A percentile compares a stretch with the other conserved stretches of the same genome.
These are phyloP conservation scores for Prorocentrum cordatum DNA, from an alignment of 169 alveolate genomes.

Conservation along the genomic window DNA sequence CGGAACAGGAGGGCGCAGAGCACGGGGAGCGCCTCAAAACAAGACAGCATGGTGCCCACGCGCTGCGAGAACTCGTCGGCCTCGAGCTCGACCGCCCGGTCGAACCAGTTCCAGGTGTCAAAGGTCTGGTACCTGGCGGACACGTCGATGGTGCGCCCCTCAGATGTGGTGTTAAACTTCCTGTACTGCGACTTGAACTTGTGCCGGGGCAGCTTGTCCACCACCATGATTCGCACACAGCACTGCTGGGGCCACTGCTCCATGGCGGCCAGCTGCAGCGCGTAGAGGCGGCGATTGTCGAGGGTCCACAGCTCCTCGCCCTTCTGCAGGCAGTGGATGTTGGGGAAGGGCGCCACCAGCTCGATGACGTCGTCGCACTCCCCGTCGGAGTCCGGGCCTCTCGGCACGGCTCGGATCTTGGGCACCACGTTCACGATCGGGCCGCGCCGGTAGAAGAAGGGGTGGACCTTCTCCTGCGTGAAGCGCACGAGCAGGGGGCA, in stretches of 20 bases:
- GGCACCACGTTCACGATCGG: constrained; percentile 28
- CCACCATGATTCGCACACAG: too few species aligned
- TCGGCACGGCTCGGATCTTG: constrained; percentile 18
- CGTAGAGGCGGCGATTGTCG: constrained; percentile 64
- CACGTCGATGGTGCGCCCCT: neutral
- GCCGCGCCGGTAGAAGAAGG: constrained; percentile 60
- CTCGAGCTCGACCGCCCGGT: constrained; percentile 44
- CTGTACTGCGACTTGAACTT: constrained; percentile 57
- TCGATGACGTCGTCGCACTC: neutral
- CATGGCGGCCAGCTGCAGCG: constrained; percentile 28
- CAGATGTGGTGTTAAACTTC: neutral
- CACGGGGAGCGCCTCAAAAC: constrained; percentile 32
- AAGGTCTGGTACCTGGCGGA: constrained; percentile 21
- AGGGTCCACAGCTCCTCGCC: constrained; percentile 20
- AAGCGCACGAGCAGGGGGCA: constrained; percentile 39
- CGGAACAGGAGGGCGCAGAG: constrained; percentile 46
- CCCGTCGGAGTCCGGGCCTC: neutral
- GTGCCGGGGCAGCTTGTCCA: constrained; percentile 45
- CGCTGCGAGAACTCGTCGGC: constrained; percentile 11
- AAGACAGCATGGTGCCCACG: neutral
- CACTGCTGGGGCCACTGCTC: too few species aligned
- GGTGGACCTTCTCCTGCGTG: constrained; percentile 38
- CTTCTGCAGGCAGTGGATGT: constrained; percentile 37
- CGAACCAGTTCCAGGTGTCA: constrained; percentile 68
- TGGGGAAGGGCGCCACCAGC: constrained; percentile 16